Base-by-base conservation (phyloP, 768 basidiomycete genomes). In the Russula abietina region DNA sequence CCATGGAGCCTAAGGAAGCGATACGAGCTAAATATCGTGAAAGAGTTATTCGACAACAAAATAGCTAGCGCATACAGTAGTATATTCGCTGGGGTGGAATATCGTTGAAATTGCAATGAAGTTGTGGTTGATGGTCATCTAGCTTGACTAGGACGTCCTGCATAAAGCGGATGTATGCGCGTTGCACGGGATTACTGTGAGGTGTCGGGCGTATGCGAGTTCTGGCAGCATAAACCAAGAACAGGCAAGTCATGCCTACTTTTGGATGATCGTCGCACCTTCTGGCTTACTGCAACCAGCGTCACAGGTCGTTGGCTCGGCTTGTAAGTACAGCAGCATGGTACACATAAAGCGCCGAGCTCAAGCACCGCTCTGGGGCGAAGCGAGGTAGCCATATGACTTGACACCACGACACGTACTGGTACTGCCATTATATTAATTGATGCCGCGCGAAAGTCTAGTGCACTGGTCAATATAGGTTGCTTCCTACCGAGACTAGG, bases 111-210 rank as follows among this genome's bases (percentile, higher is more conserved):
- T 33, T 17, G 19, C 30, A 22, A 36, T 28, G 24, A 19, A 14
- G 54, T 1, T 39, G 32, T 33, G 32, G 53, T 5, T 30, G 28
- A 30, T 24, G 22, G 24, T 24, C 22, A 38, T 17, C 53, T 38
- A 24, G 14, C 1, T 54, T 54, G 22, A 10, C 19, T 22, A 24
- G 24, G 33, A 41, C 36, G 46, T 38, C 22, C 57, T 39, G 48
- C 26, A 50, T 51, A 22, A 32, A 32, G 22, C 8, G 17, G 33
- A 46, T 60, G 24, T 60, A 60, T 60, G 59, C 59, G 59, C 45
- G 43, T 48, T 36, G n/a, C 7, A 53, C 19, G 19, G 8, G 41
- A 19, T n/a, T 45, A 12, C 36, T 36, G 36, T 14, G 11, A 46
- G 11, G 22, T 22, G 43, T 45, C 10, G 43, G 43, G 43, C 8